Evolutionary conservation across 2,329 filamentous ascomycete genomes (phyloP).

Genomic region (Exserohilum rostratum): DNA sequence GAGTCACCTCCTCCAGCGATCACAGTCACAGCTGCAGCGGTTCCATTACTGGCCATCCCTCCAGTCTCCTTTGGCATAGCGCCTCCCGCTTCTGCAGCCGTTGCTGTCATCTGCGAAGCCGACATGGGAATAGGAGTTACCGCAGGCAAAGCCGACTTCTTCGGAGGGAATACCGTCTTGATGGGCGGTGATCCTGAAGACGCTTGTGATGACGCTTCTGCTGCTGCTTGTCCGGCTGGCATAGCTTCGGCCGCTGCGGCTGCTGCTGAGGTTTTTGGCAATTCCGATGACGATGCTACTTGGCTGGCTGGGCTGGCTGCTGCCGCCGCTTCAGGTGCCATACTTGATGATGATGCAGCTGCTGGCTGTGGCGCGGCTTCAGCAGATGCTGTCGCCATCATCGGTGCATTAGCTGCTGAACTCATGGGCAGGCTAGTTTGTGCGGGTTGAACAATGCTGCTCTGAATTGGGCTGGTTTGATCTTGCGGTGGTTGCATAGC

Average conservation of each 20-base stretch:
- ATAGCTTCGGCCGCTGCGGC: not conserved
- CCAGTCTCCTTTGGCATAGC: conserved; percentile 3
- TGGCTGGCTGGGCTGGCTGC: not conserved
- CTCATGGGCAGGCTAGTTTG: conserved; percentile 16
- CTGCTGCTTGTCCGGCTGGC: too few relatives aligned
- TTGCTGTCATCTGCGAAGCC: not conserved
- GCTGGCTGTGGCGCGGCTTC: conserved; percentile 14
- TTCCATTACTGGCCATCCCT: conserved; percentile 1
- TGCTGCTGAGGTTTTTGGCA: not conserved
- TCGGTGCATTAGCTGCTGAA: conserved; percentile 12
- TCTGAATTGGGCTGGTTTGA: conserved; percentile 3
- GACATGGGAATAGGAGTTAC: conserved; percentile 10
- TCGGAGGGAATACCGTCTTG: conserved; percentile 5
- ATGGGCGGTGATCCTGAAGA: not conserved
- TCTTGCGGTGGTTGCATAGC: not conserved
- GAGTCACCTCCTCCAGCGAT: conserved; percentile 23
- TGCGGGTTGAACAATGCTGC: conserved; percentile 7
- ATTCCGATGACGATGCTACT: too few relatives aligned
- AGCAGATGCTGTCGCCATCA: conserved; percentile 11
- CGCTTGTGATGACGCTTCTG: not conserved
- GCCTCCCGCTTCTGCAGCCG: conserved; percentile 1
- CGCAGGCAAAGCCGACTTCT: conserved; percentile 8
- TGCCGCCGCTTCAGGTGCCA: conserved; percentile 2
- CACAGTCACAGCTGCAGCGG: conserved; percentile 17
- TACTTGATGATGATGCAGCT: conserved; percentile 1